phyloP scores from a whole-genome alignment of 306 rosid genomes.

The Malus fusca region DNA sequence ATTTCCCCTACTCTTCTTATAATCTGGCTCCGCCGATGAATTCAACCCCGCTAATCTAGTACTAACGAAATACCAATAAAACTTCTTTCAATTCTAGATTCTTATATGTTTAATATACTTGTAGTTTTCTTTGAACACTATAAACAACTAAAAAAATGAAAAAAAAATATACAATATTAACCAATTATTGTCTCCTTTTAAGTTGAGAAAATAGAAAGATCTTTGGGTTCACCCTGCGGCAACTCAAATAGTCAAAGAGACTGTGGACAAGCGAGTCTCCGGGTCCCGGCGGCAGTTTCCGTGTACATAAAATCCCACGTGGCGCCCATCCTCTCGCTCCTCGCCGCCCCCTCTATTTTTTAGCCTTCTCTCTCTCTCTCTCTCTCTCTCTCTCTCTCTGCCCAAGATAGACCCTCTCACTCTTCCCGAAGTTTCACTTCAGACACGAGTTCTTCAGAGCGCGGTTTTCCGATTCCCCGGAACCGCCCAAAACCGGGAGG shows the following conservation, averaged over 20 bases:
- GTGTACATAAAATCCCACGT: not conserved
- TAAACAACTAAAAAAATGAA: not conserved
- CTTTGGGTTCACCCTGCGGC: not conserved
- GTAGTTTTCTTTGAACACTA: too few relatives aligned
- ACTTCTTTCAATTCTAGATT: too few relatives aligned
- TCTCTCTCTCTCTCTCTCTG: not conserved
- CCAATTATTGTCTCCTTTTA: not conserved
- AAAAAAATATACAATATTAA: not conserved
- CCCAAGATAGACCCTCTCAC: not conserved
- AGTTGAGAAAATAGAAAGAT: not conserved
- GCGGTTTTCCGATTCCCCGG: not conserved
- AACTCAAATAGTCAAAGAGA: not conserved
- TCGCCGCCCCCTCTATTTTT: not conserved
- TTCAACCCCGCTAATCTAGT: too few relatives aligned
- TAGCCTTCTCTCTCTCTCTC: not conserved
- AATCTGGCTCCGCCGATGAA: rapidly evolving
- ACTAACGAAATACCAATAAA: too few relatives aligned
- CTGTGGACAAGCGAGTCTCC: not conserved
- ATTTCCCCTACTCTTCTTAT: too few relatives aligned
- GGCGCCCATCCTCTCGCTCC: not conserved
- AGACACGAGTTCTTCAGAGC: not conserved
- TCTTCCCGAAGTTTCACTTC: not conserved
- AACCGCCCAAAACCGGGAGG: not conserved
- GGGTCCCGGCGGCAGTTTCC: constrained; percentile 7
- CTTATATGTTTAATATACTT: not conserved